Base-by-base conservation (phyloP, 495 filamentous ascomycete species). In the Cercophora newfieldiana region DNA sequence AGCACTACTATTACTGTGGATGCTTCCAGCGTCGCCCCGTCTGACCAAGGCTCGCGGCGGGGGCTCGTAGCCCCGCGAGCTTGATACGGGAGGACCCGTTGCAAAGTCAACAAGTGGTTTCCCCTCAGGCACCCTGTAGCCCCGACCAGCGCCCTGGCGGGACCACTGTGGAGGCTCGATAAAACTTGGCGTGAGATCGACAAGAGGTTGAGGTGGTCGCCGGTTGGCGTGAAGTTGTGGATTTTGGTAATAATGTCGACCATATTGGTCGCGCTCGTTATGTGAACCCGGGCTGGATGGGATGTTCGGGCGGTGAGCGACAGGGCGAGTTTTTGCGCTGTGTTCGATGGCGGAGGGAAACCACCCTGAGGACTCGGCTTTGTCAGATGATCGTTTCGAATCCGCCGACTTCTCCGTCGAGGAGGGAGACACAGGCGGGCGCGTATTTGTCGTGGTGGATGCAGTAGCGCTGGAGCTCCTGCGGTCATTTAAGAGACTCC, bases 161-260 rank as follows among this genome's bases (percentile, higher is more conserved):
- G 79, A 74, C 82, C 82, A 85, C 69, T 96, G 92, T 4, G 89
- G 91, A 21, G 91, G 82, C 65, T 92, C 91, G 51, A 84, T 82
- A 72, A 90, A 92, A n/a, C 82, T 79, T 0, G 92, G 89, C 0
- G 87, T 91, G 21, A 95, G 82, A 68, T 93, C 90, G 14, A 97
- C 80, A 0, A 96, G 82, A 1, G 93, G 73, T 24, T 70, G 64
- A 0, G 44, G 31, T 3, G 56, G 37, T 14, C 6, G 30, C 26
- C 55, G 49, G 26, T 25, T 12, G 14, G 8, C 30, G 30, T 25
- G 90, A 69, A 85, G 88, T 12, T 80, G 81, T 63, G 53, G 61
- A 7, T 66, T 72, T 14, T 69, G 67, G 24, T 64, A 67, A 8
- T 67, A 67, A 57, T 67, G 72, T 2, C 71, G 75, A 50, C 47